Percentiles rank a stretch among this genome's conserved stretches.
phyloP scores from a whole-genome alignment of 257 asterid species.

The Voacanga thouarsii region DNA sequence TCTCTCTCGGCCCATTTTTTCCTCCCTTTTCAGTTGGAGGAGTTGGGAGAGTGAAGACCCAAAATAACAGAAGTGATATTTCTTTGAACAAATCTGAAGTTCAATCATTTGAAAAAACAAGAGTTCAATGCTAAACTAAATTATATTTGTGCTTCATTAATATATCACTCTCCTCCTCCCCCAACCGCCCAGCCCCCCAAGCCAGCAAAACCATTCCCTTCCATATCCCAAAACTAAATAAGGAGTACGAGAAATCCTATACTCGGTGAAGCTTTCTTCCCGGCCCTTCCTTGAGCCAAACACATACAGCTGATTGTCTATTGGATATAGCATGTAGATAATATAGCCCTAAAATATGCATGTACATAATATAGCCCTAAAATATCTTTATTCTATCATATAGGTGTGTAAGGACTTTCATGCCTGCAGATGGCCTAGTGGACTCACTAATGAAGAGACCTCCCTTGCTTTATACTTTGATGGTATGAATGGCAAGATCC shows the following conservation, averaged over 20 bases:
- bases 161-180: neutral
- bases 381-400: constrained; percentile 6
- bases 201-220: neutral
- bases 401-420: constrained; percentile 92
- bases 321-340: neutral
- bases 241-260: neutral
- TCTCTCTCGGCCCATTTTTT: neutral
- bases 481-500: constrained; percentile 60
- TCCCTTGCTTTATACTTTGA: constrained; percentile 80
- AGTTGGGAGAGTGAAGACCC: neutral
- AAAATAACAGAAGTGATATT: neutral
- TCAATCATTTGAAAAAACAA: neutral
- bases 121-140: neutral
- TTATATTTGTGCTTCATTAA: no score
- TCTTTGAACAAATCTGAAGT: neutral
- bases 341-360: no score
- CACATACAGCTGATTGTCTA: neutral
- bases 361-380: no score
- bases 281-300: neutral
- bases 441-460: constrained; percentile 43
- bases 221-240: neutral
- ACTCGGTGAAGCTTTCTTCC: neutral
- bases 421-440: constrained; percentile 83
- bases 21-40: neutral
- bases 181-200: neutral